Base-by-base conservation (phyloP, 1,284 basidiomycete genomes). In the Pseudozyma thailandica region DNA sequence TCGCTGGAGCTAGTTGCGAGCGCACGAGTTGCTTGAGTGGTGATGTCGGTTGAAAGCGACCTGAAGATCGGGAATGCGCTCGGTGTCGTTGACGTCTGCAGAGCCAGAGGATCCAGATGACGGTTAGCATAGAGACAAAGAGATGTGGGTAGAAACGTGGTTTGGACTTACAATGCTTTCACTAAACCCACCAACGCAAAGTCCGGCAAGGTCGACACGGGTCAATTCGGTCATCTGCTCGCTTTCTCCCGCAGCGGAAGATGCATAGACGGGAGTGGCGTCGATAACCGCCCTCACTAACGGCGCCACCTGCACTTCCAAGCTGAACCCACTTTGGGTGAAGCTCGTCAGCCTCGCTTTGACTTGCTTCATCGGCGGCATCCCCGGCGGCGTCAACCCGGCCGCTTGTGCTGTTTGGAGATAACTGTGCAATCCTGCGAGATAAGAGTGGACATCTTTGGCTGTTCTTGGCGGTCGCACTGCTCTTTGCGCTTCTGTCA, bases 51-150 rank as follows among this genome's bases (percentile, higher is more conserved):
- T 6, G 63, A 59, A 1, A 59, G 50, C 15, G 63, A 48, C 7
- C 57, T 45, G 27, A 66, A 66, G 31, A 66, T 35, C 1, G 63
- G 63, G 30, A 33, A 66, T 37, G 49, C 45, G 26, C 52, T 56
- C 6, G 57, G 52, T 15, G 57, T 60, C 8, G 63, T 60, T 6
- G 57, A 55, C 13, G 56, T 52, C 45, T 52, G 4, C 43, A n/a
- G 26, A 20, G n/a, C 26, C 18, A 25, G n/a, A n/a, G n/a, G n/a
- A n/a, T n/a, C n/a, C n/a, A n/a, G n/a, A n/a, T n/a, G n/a, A n/a
- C n/a, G n/a, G n/a, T n/a, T n/a, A n/a, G n/a, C n/a, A 20, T 26
- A 13, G 21, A 4, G n/a, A 51, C 41, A 18, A 30, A 31, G 28
- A 21, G 1, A 12, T 10, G 31, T 27, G 38, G 23, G 4, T 38